Evolutionary conservation across 208 protist species (phyloP).

Genomic region (Leishmania mexicana): DNA sequence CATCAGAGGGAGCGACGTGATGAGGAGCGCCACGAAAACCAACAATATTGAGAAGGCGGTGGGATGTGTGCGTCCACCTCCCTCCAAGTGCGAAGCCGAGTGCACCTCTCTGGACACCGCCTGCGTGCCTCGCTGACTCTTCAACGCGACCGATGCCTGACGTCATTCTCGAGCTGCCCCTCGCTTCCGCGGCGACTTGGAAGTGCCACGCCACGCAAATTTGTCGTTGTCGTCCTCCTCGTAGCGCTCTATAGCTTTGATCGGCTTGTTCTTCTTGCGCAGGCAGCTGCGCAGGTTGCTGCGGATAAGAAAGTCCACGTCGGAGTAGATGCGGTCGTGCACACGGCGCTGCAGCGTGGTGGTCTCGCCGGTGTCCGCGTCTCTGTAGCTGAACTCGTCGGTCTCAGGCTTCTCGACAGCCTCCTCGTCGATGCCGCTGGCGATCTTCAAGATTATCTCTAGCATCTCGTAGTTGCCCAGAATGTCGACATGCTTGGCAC

Average conservation of each 20-base stretch:
- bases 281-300: slow-evolving; percentile 37
- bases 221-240: slow-evolving; percentile 22
- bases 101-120: too few relatives aligned
- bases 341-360: slow-evolving; percentile 34
- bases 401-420: slow-evolving; percentile 13
- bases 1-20: neutral
- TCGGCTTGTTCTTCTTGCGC: slow-evolving; percentile 43
- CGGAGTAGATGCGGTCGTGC: slow-evolving; percentile 65
- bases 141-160: neutral
- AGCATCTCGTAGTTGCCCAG: slow-evolving; percentile 86
- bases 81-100: too few relatives aligned
- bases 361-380: slow-evolving; percentile 13
- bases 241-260: slow-evolving; percentile 20
- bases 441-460: slow-evolving; percentile 78
- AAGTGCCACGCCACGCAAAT: slow-evolving; percentile 22
- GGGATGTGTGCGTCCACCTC: too few relatives aligned
- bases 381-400: slow-evolving; percentile 24
- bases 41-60: too few relatives aligned
- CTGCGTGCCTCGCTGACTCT: neutral
- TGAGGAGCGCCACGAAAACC: too few relatives aligned
- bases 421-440: slow-evolving; percentile 60
- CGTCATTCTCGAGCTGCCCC: neutral
- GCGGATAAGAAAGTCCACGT: slow-evolving; percentile 64
- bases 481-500: slow-evolving; percentile 91
- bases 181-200: neutral